Evolutionary conservation across 2,329 filamentous ascomycete species (phyloP).

Genomic region (Fusarium sp.): DNA sequence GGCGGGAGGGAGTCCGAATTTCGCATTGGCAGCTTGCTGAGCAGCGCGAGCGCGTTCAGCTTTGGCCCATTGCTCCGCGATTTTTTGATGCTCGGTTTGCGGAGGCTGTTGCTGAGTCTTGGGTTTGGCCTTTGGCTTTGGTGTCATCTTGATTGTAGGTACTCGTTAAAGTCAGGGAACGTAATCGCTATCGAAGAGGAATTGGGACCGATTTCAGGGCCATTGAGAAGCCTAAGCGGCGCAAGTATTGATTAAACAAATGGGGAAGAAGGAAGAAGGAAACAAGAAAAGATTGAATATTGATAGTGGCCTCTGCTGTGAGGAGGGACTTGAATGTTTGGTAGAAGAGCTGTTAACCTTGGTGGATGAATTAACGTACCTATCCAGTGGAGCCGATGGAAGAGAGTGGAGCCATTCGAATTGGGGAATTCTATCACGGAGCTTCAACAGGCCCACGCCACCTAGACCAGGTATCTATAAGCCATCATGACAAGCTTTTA

Average conservation of each 20-base stretch:
- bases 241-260: slow-evolving; percentile 24
- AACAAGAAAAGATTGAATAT: slow-evolving; percentile 10
- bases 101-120: slow-evolving; percentile 44
- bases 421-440: slow-evolving; percentile 12
- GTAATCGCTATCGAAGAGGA: slow-evolving; percentile 31
- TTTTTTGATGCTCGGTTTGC: slow-evolving; percentile 63
- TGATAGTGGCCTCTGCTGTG: slow-evolving; percentile 37
- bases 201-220: slow-evolving; percentile 35
- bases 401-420: slow-evolving; percentile 29
- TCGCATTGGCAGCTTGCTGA: slow-evolving; percentile 54
- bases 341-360: slow-evolving; percentile 31
- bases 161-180: slow-evolving; percentile 23
- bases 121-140: slow-evolving; percentile 44
- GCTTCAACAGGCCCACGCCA: slow-evolving; percentile 1
- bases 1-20: slow-evolving; percentile 50
- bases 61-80: slow-evolving; percentile 66
- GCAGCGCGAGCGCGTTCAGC: slow-evolving; percentile 65
- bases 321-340: slow-evolving; percentile 39
- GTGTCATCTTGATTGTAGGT: slow-evolving; percentile 50
- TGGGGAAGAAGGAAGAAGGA: slow-evolving; percentile 4
- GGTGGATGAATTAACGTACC: too few relatives aligned
- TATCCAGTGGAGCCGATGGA: too few relatives aligned
- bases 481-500: slow-evolving; percentile 11
- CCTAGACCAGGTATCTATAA: slow-evolving; percentile 6
- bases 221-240: slow-evolving; percentile 46